Evolutionary conservation across 768 basidiomycete genomes (phyloP), one percentile per base, ranked within the genome.

Genomic region (Sistotremastrum suecicum): DNA sequence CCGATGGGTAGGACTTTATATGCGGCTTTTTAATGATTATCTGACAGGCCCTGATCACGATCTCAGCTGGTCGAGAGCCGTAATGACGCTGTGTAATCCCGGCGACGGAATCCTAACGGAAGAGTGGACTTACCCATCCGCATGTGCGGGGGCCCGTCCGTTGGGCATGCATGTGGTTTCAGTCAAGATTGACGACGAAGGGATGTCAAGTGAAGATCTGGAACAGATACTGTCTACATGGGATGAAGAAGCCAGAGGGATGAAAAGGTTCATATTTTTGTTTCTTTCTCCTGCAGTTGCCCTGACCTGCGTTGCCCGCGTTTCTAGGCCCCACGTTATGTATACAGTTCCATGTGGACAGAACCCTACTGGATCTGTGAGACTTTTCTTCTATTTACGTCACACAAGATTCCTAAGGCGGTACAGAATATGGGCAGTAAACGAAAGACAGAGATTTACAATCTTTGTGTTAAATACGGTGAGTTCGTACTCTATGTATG

Each of bases 321-420:
- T 2, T 44, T 32, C 3, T 47, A 81, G 80, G 35, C 82, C 82
- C 36, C 79, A 72, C 54, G 71, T 84, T 32, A 67, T 85, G 60
- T 85, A 85, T 57, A 81, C 76, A 3, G 67, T 86, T 8, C 83
- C 85, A 0, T 69, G 84, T n/a, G 84, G 83, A 30, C 85, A 90
- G 62, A 90, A 90, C 59, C 88, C 86, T 4, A 80, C 77, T 4
- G 87, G 87, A 12, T 64, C 72, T 28, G 79, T 81, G 48, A 63
- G 76, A 64, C 9, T 4, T n/a, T 39, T 31, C 32, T 35, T 29
- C 28, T 43, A 11, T 31, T 39, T 51, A 45, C 10, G 7, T 10
- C 33, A 12, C 37, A 33, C 37, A 41, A 6, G 28, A 3, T 30
- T 34, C 42, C 37, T 11, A 40, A 33, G 20, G 28, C 3, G 6